Percentiles rank a stretch among this genome's conserved stretches.
These are phyloP conservation scores for Primulina huaijiensis DNA, from an alignment of 257 asterid species.

Conservation along the genomic window DNA sequence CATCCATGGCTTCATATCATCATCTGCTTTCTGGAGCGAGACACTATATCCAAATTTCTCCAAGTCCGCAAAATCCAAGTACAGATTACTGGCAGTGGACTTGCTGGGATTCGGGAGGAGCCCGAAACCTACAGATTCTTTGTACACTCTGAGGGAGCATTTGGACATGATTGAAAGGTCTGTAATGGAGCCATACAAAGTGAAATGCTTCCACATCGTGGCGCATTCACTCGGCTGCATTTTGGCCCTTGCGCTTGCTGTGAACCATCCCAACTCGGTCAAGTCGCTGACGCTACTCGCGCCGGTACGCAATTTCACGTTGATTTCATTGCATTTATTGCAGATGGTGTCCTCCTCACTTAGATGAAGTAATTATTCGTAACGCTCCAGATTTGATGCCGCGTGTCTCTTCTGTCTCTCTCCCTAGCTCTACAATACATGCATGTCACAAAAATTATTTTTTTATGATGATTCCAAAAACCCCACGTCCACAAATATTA, in stretches of 20 bases:
- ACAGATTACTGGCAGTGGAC: conserved; percentile 82
- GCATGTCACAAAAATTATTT: too few species aligned
- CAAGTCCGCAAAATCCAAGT: conserved; percentile 54
- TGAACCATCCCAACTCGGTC: conserved; percentile 53
- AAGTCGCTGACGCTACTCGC: conserved; percentile 85
- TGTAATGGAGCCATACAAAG: conserved; percentile 61
- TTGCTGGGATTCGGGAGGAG: conserved; percentile 89
- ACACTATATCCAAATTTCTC: conserved; percentile 85
- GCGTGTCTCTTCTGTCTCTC: too few species aligned
- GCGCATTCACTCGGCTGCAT: conserved; percentile 96
- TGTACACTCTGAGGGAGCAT: conserved; percentile 81
- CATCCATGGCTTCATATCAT: conserved; percentile 91
- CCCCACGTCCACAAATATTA: neutral
- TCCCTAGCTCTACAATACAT: too few species aligned
- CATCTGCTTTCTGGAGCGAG: conserved; percentile 91
- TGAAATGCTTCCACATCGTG: conserved; percentile 84
- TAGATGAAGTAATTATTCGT: neutral
- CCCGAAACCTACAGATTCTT: conserved; percentile 82
- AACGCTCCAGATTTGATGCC: too few species aligned
- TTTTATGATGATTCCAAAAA: too few species aligned
- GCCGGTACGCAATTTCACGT: conserved; percentile 46
- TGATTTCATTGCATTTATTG: neutral
- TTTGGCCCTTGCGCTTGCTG: conserved; percentile 85
- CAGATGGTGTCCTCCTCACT: neutral
- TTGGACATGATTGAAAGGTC: conserved; percentile 87